Conservation (phyloP, 805 yeast genomes). For the Suhomyces sp. region DNA sequence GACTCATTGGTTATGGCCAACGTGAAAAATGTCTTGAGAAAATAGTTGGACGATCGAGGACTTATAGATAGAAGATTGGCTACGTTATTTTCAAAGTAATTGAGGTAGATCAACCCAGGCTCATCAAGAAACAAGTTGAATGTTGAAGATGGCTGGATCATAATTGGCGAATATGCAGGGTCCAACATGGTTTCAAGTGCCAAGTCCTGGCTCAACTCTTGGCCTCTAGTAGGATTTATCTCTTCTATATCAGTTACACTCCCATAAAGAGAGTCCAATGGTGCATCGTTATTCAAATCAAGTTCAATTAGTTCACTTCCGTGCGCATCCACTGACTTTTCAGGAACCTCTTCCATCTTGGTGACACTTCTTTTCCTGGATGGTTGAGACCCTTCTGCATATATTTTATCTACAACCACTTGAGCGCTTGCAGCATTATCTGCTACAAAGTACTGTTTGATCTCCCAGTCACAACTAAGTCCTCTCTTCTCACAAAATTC, state of each 20-base stretch:
- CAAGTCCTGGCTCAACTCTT: neutral
- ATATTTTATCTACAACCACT: neutral
- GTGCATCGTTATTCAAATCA: neutral
- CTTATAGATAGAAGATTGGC: slow-evolving; percentile 18
- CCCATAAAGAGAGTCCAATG: neutral
- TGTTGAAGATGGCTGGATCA: slow-evolving; percentile 5
- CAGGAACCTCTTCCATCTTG: neutral
- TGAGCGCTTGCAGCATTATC: neutral
- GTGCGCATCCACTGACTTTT: neutral
- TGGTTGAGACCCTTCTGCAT: neutral
- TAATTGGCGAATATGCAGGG: slow-evolving; percentile 2
- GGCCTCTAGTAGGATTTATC: neutral
- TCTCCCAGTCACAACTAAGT: slow-evolving; percentile 10
- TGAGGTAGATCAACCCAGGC: slow-evolving; percentile 16
- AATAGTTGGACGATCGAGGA: slow-evolving; percentile 22
- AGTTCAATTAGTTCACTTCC: neutral
- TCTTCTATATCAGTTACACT: neutral
- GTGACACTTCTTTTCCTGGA: neutral
- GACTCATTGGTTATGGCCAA: slow-evolving; percentile 21
- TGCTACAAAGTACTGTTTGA: slow-evolving; percentile 2
- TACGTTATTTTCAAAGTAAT: slow-evolving; percentile 20
- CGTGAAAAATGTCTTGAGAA: slow-evolving; percentile 24
- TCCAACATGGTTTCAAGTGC: neutral
- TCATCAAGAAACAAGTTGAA: slow-evolving; percentile 15
- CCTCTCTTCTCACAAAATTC: slow-evolving; percentile 8